Evolutionary conservation across 768 basidiomycete genomes (phyloP), one percentile per base, ranked within the genome.

Genomic region (Tremella yokohamensis): DNA sequence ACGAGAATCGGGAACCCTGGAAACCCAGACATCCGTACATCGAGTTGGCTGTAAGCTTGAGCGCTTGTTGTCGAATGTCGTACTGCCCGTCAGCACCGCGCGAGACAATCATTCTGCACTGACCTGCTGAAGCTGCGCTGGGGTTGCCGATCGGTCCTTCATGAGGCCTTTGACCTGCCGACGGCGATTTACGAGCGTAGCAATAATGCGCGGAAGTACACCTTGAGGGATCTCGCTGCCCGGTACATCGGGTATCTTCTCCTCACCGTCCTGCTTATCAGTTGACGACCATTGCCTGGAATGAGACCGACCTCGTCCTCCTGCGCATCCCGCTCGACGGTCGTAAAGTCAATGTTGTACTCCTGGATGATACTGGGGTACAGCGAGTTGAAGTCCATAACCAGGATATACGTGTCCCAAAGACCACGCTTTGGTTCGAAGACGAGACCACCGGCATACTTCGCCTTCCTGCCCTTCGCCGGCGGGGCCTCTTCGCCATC

Each of bases 11-110:
- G 9, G 96, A 97, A 66, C 91, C 88, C 71, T 93, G 91, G 73
- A 97, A 98, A 49, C 96, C 96, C 19, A 99, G 85, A 81, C 96
- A 99, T 16, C 96, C 96, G 76, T 99, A 99, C 96, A 98, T 99
- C 81, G 90, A 93, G 79, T 99, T 98, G 49, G 96, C 96, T 3
- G 96, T 99, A 34, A 98, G 84, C 79, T 98, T 98, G 50, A 98
- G 81, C 0, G 96, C 96, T 76, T 89, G 86, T 67, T 99, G 96
- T 73, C 91, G 92, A 79, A 98, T 96, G 69, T 99, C 92, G 70
- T 87, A 98, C 89, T 97, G 69, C 1, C 11, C 12, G 20, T 49
- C 2, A 60, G 38, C 20, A 16, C 50, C 24, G 19, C 13, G 48
- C 13, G 2, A 22, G 25, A 38, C 42, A 37, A 20, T 16, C 25